These are phyloP conservation scores for Yarrowia porcina DNA, from an alignment of 805 yeast genomes.

Conservation along the genomic window DNA sequence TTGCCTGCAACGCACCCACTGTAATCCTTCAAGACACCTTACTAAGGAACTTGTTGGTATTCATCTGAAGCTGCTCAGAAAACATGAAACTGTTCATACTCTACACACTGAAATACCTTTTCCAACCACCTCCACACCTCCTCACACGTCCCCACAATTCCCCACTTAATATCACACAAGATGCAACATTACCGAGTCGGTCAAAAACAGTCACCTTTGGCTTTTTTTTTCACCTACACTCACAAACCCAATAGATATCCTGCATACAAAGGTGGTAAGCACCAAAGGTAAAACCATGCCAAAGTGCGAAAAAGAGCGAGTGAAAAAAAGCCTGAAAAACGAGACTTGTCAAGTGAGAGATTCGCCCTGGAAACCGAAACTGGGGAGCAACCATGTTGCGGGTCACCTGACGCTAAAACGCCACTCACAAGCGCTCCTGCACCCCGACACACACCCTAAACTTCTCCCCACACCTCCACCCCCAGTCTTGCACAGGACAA, in stretches of 20 bases:
- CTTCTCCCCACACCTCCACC: background rate
- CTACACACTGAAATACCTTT: too few species aligned
- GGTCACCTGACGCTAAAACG: background rate
- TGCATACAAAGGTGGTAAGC: slow-evolving; percentile 19
- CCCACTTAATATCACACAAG: background rate
- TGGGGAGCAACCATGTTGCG: background rate
- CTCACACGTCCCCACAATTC: too few species aligned
- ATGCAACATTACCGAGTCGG: slow-evolving; percentile 13
- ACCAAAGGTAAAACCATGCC: background rate
- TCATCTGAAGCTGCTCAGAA: too few species aligned
- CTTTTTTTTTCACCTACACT: background rate
- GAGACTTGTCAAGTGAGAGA: background rate
- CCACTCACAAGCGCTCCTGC: background rate
- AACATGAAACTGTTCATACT: too few species aligned
- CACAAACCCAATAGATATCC: slow-evolving; percentile 12
- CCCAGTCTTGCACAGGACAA: background rate
- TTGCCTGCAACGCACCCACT: too few species aligned
- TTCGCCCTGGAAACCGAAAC: background rate
- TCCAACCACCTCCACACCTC: too few species aligned
- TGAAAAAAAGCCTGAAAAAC: background rate
- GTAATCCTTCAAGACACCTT: too few species aligned
- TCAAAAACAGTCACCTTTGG: slow-evolving; percentile 14
- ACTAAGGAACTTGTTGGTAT: too few species aligned
- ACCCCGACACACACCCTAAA: background rate
- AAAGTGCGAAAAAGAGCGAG: background rate